Conservation (phyloP, 257 asterid species). For the Coffea eugenioides region DNA sequence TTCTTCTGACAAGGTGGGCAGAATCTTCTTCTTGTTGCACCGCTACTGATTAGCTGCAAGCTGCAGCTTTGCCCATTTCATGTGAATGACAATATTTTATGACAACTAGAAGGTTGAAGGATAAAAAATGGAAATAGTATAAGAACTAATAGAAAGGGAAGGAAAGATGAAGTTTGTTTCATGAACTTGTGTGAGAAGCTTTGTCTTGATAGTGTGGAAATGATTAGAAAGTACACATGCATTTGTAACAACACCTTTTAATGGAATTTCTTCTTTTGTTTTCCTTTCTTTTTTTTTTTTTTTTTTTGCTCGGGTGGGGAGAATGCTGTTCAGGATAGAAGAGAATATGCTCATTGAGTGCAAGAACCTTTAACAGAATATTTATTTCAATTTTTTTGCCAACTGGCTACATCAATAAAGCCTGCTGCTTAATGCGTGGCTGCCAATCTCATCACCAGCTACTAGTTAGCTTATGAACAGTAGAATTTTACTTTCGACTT, state of each 20-base stretch:
- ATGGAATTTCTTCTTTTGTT: not conserved
- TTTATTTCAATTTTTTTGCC: not conserved
- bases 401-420: slow-evolving; percentile 7
- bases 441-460: not conserved
- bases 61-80: not conserved
- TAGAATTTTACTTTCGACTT: not conserved
- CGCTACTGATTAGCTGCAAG: not conserved
- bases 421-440: not conserved
- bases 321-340: not conserved
- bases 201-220: not conserved
- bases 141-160: not conserved
- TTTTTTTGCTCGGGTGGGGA: not conserved
- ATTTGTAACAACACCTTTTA: not conserved
- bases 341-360: not conserved
- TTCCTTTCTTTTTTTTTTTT: too few relatives aligned
- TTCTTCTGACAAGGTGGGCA: slow-evolving; percentile 78
- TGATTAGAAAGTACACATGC: not conserved
- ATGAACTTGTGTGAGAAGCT: slow-evolving; percentile 3
- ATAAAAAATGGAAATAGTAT: slow-evolving; percentile 1
- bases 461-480: not conserved
- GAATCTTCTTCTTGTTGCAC: slow-evolving; percentile 17
- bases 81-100: not conserved
- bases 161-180: not conserved
- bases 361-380: not conserved
- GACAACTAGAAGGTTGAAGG: not conserved